Conservation (phyloP, 2,329 filamentous ascomycete species). For the Paraphaeosphaeria minitans region DNA sequence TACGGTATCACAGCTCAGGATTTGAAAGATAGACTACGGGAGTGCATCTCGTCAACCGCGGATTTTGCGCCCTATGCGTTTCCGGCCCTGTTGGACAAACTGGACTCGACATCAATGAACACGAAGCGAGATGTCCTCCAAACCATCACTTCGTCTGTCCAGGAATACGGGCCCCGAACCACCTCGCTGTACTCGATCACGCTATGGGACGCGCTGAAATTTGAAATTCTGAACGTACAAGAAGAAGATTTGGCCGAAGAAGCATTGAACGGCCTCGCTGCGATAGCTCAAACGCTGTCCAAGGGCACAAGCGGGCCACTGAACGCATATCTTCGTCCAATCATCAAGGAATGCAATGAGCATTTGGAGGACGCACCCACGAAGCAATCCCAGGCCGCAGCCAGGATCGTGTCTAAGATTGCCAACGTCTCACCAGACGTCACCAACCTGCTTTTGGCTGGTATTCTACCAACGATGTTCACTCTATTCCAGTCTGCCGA, state of each 20-base stretch:
- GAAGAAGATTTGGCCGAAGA: slow-evolving; percentile 68
- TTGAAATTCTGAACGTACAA: slow-evolving; percentile 69
- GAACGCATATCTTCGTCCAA: slow-evolving; percentile 61
- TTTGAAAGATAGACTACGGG: slow-evolving; percentile 66
- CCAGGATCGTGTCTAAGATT: slow-evolving; percentile 63
- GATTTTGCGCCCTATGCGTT: slow-evolving; percentile 70
- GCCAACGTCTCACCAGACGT: slow-evolving; percentile 61
- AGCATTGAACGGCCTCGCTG: slow-evolving; percentile 60
- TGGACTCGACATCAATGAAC: slow-evolving; percentile 71
- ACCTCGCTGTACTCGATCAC: slow-evolving; percentile 68
- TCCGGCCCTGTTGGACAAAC: slow-evolving; percentile 69
- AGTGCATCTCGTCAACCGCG: slow-evolving; percentile 66
- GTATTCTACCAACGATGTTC: slow-evolving; percentile 63
- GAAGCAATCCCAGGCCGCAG: slow-evolving; percentile 69
- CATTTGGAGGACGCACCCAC: slow-evolving; percentile 71
- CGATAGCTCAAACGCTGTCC: slow-evolving; percentile 62
- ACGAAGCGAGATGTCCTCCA: slow-evolving; percentile 72
- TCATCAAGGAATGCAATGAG: slow-evolving; percentile 70
- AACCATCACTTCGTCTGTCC: slow-evolving; percentile 64
- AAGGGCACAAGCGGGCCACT: slow-evolving; percentile 54
- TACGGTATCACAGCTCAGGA: slow-evolving; percentile 73
- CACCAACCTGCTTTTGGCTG: slow-evolving; percentile 61
- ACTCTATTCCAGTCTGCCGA: slow-evolving; percentile 65
- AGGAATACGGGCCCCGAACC: slow-evolving; percentile 63
- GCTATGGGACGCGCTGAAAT: slow-evolving; percentile 71